phyloP scores from a whole-genome alignment of 1,284 basidiomycete species.

The Salmacisia buchloeana region DNA sequence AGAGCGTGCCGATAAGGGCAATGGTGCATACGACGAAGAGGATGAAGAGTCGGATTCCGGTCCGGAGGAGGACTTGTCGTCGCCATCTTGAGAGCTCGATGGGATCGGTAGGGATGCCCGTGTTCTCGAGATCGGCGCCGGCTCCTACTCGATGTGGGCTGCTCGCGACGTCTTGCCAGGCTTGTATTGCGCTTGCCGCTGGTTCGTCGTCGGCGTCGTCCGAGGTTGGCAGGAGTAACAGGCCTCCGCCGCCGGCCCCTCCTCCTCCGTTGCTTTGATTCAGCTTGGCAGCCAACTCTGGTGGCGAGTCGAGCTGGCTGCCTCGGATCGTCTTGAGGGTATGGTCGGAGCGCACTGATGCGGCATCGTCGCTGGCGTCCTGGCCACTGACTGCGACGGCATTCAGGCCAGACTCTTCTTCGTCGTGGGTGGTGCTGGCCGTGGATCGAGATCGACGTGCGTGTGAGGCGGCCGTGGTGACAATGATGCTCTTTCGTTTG shows the following conservation, averaged over 20 bases:
- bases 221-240: background rate
- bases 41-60: conserved; percentile 19
- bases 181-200: background rate
- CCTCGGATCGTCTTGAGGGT: conserved; percentile 20
- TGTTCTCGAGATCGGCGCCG: background rate
- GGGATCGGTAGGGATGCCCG: background rate
- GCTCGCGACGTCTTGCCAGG: background rate
- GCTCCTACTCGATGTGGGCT: background rate
- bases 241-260: background rate
- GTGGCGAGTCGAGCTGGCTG: background rate
- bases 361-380: conserved; percentile 11
- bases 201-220: background rate
- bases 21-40: conserved; percentile 35
- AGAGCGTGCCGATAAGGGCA: conserved; percentile 29
- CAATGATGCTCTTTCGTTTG: background rate
- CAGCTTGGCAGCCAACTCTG: background rate
- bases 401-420: background rate
- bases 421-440: background rate
- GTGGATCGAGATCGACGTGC: background rate
- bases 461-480: background rate
- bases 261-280: background rate
- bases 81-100: conserved; percentile 14
- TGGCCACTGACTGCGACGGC: background rate
- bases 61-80: conserved; percentile 24
- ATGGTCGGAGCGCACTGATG: conserved; percentile 25